Conservation (phyloP, 2,329 filamentous ascomycete species). For the Dactylellina drechsleri region DNA sequence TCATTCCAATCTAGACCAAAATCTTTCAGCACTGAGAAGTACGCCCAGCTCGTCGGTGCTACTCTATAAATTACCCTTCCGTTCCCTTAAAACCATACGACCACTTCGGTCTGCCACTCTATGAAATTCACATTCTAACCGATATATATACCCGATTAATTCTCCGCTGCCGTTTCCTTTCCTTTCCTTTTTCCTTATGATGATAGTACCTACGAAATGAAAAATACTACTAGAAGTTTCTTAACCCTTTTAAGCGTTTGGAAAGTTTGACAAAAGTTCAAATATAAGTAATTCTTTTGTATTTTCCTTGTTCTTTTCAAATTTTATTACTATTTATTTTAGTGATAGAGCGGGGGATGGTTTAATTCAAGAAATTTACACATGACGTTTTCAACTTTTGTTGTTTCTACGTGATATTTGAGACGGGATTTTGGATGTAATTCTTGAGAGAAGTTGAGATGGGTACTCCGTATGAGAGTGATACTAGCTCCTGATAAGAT, state of each 20-base stretch:
- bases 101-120: background rate
- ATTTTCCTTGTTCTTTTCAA: slow-evolving; percentile 18
- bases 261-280: slow-evolving; percentile 29
- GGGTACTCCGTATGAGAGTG: too few relatives aligned
- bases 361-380: too few relatives aligned
- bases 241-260: slow-evolving; percentile 14
- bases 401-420: too few relatives aligned
- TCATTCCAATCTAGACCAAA: slow-evolving; percentile 70
- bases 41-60: slow-evolving; percentile 88
- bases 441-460: too few relatives aligned
- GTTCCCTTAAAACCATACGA: background rate
- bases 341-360: slow-evolving; percentile 28
- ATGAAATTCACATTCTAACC: background rate
- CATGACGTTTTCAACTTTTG: too few relatives aligned
- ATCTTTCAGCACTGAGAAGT: slow-evolving; percentile 97
- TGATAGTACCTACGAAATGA: slow-evolving; percentile 24
- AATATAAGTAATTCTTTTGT: slow-evolving; percentile 22
- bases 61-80: slow-evolving; percentile 77
- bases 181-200: background rate
- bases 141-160: slow-evolving; percentile 31
- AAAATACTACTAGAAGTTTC: slow-evolving; percentile 37
- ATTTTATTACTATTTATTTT: slow-evolving; percentile 31
- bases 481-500: too few relatives aligned
- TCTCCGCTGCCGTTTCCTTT: slow-evolving; percentile 6
- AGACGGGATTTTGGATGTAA: too few relatives aligned